Evolutionary conservation across 2,329 filamentous ascomycete species (phyloP), one percentile per base, ranked within the genome.

Genomic region (Ascosphaera pollenicola): DNA sequence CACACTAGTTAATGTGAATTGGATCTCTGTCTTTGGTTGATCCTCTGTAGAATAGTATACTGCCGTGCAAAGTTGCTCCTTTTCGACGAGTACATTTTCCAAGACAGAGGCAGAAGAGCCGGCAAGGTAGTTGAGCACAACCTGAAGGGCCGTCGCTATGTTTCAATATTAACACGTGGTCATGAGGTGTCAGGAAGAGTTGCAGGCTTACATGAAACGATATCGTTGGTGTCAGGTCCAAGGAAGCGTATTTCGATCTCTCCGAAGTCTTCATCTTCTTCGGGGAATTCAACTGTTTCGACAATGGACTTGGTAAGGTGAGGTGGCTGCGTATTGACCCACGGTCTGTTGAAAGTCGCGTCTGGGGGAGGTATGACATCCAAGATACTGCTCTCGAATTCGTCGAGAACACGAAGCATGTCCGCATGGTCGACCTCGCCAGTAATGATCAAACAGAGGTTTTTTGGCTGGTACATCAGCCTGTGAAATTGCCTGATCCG

Each of bases 401-500:
- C 65, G 49, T 93, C 82, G 26, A 98, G 61, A 36, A 91, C 83
- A 24, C 76, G 60, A 17, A 95, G 62, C 42, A 98, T 68, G 49
- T 91, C 69, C 0, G 70, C 61, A 52, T 94, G 81, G 51, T 94
- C 75, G 2, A 92, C 73, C 56, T 94, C 84, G 35, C 89, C 89
- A n/a, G 91, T 78, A 42, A 98, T 74, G 18, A 94, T 71, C 19
- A 98, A 62, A 46, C 85, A 91, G 43, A 98, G 64, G 51, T 98
- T 98, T 54, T 85, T 87, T 2, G 89, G 89, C 54, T 95, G 87
- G 52, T 98, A 98, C 87, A 98, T 95, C 46, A 85, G 80, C 44
- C 75, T 75, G 56, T 98, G 89, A 51, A 95, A 98, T 42, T 77
- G 73, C n/a, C 89, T 76, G 47, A 98, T 98, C 31, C 84, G 75